Percentiles rank a stretch among this genome's conserved stretches.
Conservation (phyloP, 2,329 filamentous ascomycete species). For the Akanthomyces lecanii region DNA sequence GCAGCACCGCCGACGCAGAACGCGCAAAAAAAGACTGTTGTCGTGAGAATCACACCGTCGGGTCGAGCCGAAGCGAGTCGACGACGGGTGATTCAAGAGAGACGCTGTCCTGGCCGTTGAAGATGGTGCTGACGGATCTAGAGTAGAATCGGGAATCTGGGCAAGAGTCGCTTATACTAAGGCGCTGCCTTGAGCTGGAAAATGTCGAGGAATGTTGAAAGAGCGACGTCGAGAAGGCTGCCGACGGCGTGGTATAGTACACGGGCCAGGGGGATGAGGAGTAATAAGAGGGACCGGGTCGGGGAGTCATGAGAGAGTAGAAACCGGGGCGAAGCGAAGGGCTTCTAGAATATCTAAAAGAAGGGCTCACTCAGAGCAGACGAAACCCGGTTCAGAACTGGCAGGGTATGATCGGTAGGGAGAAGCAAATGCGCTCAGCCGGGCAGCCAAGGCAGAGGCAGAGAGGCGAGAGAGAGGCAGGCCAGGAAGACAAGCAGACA, state of each 20-base stretch:
- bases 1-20: neutral
- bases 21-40: neutral
- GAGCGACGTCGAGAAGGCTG: constrained; percentile 11
- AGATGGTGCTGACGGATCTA: neutral
- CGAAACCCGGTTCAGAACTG: constrained; percentile 15
- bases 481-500: neutral
- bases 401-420: neutral
- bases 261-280: constrained; percentile 19
- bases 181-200: constrained; percentile 13
- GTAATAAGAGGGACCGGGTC: constrained; percentile 16
- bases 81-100: constrained; percentile 5
- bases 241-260: constrained; percentile 12
- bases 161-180: neutral
- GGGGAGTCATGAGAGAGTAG: constrained; percentile 2
- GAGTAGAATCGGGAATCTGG: neutral
- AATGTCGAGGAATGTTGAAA: neutral
- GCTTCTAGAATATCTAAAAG: constrained; percentile 17
- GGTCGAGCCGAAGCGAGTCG: constrained; percentile 13
- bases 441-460: neutral
- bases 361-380: constrained; percentile 6
- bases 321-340: constrained; percentile 10
- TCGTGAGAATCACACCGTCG: constrained; percentile 7
- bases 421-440: constrained; percentile 5
- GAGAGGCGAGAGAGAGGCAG: neutral
- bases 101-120: neutral